Evolutionary conservation across 768 basidiomycete genomes (phyloP), one percentile per base, ranked within the genome.

Genomic region (Hygrophoropsis aurantiaca): DNA sequence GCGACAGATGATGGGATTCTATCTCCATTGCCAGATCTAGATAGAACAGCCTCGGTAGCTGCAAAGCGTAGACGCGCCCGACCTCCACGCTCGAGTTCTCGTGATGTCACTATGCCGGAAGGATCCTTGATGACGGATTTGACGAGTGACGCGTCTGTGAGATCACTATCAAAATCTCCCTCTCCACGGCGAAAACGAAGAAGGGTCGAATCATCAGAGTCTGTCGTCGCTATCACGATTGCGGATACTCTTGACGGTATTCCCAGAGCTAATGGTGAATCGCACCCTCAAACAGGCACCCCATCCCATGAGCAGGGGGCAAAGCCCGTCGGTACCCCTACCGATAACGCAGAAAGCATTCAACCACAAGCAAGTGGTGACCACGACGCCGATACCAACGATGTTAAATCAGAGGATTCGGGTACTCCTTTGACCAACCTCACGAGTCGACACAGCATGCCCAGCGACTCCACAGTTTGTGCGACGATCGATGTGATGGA

Each of bases 381-480:
- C 13, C 27, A 30, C 27, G 7, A 13, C 13, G 27, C 27, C 13
- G 27, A 30, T 30, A 7, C 46, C 16, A 61, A 65, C 18, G 71
- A 68, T 40, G 67, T 74, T 35, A 78, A 78, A 58, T 73, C 72
- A n/a, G 82, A 83, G 58, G 80, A 80, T 47, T 52, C 66, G 44
- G 77, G 69, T 24, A 82, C 80, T 24, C 78, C 80, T 1, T 60
- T 75, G 37, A 80, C 75, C 5, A 72, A 64, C 18, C 54, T 67
- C 46, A 73, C 77, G 40, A 78, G 77, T 53, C 70, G 71, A 49
- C 78, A 77, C 56, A 83, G 82, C 52, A 68, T 73, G 47, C 77
- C 78, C 24, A 82, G 77, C 56, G 84, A 84, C 50, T 79, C 78
- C 44, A 82, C 78, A 8, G 68, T 82, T 34, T 70, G 71, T 38